Evolutionary conservation across 192 early-diverging fungal species (phyloP).

Genomic region (Geosiphon pyriformis): DNA sequence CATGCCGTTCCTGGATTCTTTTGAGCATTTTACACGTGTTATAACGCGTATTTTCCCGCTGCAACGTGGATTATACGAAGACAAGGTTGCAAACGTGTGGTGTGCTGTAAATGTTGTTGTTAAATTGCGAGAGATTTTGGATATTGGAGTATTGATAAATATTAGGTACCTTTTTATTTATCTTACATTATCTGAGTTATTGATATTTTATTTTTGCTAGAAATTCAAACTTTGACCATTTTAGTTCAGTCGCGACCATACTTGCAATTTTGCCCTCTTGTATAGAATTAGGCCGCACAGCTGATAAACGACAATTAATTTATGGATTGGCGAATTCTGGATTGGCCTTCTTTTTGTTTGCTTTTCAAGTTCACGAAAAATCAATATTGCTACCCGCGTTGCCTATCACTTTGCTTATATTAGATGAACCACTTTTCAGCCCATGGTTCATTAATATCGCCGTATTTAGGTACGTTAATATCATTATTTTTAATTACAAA

Average conservation of each 20-base stretch:
- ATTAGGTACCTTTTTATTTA: conserved; percentile 63
- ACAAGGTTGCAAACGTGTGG: conserved; percentile 99
- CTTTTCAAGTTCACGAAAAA: conserved; percentile 99
- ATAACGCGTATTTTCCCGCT: conserved; percentile 86
- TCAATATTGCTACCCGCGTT: conserved; percentile 83
- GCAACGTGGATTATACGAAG: conserved; percentile 90
- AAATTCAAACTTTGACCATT: too few species aligned
- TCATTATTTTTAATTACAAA: background rate
- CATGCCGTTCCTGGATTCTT: conserved; percentile 59
- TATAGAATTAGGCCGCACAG: conserved; percentile 55
- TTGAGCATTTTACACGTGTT: conserved; percentile 67
- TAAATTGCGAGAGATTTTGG: conserved; percentile 71
- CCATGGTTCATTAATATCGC: conserved; percentile 74
- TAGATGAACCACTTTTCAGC: conserved; percentile 59
- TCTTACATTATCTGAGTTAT: too few species aligned
- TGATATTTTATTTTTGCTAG: too few species aligned
- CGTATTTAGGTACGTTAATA: conserved; percentile 58
- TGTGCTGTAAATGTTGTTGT: conserved; percentile 83
- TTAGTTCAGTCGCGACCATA: conserved; percentile 61
- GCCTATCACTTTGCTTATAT: conserved; percentile 67
- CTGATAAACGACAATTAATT: conserved; percentile 53
- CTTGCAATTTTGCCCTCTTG: conserved; percentile 65
- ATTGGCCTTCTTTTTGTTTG: conserved; percentile 91
- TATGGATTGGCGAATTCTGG: conserved; percentile 72
- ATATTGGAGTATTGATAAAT: conserved; percentile 51